phyloP scores from a whole-genome alignment of 768 basidiomycete genomes.

The Lenzites betulinus region DNA sequence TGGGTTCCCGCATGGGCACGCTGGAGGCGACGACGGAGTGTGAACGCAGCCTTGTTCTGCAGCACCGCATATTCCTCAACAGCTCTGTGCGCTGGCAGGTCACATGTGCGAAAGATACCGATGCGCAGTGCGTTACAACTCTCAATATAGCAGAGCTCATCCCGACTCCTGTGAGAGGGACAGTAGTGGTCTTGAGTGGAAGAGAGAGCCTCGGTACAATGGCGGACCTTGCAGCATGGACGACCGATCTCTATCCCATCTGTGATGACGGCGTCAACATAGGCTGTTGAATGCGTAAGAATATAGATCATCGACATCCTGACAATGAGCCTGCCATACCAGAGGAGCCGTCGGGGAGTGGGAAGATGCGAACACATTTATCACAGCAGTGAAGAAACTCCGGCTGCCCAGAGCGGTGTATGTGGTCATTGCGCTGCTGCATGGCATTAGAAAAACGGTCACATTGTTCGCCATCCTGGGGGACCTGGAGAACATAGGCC shows the following conservation, averaged over 20 bases:
- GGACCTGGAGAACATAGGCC: constrained; percentile 20
- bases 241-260: neutral
- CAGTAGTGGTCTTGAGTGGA: neutral
- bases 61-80: no score
- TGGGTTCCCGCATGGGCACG: no score
- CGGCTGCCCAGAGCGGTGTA: constrained; percentile 29
- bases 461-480: constrained; percentile 30
- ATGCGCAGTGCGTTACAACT: neutral
- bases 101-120: neutral
- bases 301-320: neutral
- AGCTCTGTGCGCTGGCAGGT: neutral
- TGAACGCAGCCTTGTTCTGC: no score
- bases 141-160: neutral
- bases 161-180: neutral
- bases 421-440: constrained; percentile 26
- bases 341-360: neutral
- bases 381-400: constrained; percentile 26
- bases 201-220: neutral
- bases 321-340: neutral
- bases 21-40: no score
- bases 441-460: constrained; percentile 33
- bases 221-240: neutral
- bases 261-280: neutral
- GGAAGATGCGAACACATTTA: neutral
- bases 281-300: neutral